A percentile compares a stretch with the other conserved stretches of the same genome.
Conservation (phyloP, 805 yeast species). For the Starmerella tilneyi region DNA sequence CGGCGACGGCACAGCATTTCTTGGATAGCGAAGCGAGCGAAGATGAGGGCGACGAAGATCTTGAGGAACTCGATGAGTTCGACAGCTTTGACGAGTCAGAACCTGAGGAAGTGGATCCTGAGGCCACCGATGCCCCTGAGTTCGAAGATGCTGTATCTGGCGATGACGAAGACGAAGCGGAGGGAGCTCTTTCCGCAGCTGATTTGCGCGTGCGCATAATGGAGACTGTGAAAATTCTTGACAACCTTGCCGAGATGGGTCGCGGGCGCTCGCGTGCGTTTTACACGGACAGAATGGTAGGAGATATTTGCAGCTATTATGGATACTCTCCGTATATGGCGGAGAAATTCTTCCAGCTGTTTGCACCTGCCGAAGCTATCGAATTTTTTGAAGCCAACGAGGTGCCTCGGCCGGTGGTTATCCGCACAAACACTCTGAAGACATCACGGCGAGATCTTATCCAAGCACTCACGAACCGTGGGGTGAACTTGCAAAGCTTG, state of each 20-base stretch:
- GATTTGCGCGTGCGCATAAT: conserved; percentile 86
- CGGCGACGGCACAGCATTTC: conserved; percentile 25
- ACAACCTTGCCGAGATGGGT: conserved; percentile 51
- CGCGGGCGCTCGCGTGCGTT: conserved; percentile 78
- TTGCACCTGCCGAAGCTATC: conserved; percentile 91
- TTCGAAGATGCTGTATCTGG: conserved; percentile 16
- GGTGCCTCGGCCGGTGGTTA: conserved; percentile 89
- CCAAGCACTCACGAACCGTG: conserved; percentile 87
- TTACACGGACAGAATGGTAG: conserved; percentile 63
- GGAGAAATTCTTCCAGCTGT: conserved; percentile 81
- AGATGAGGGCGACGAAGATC: conserved; percentile 19
- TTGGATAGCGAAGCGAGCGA: conserved; percentile 21
- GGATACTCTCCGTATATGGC: conserved; percentile 90
- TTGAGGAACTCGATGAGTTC: conserved; percentile 19
- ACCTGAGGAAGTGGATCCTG: conserved; percentile 24
- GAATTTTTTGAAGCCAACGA: conserved; percentile 98
- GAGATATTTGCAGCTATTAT: conserved; percentile 84
- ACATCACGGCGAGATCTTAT: conserved; percentile 94
- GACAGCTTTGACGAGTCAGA: conserved; percentile 25
- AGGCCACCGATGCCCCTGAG: conserved; percentile 14
- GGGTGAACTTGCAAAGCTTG: conserved; percentile 93
- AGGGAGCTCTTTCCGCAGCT: conserved; percentile 49
- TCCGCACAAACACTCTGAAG: conserved; percentile 92
- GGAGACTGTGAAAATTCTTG: conserved; percentile 87
- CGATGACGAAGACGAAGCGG: conserved; percentile 21